phyloP scores from a whole-genome alignment of 2,329 filamentous ascomycete species.

The Diaporthe citri region DNA sequence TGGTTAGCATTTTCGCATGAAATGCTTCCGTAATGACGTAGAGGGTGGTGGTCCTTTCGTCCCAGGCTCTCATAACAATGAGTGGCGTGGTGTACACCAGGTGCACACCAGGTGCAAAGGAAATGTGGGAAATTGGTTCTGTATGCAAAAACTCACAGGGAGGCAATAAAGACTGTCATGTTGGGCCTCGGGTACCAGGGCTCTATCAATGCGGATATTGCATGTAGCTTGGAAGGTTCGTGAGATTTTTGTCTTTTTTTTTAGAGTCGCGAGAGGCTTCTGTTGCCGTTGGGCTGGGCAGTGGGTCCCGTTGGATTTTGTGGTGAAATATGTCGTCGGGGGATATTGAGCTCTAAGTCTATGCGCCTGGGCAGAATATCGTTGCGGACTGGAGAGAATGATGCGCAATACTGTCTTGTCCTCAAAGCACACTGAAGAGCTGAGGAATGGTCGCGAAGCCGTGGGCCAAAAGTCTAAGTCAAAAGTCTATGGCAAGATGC shows the following conservation, averaged over 20 bases:
- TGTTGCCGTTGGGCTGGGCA: slow-evolving; percentile 8
- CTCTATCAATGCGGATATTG: slow-evolving; percentile 6
- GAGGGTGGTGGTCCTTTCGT: slow-evolving; percentile 35
- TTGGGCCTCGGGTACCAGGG: slow-evolving; percentile 44
- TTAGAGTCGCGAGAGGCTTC: neutral
- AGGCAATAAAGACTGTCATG: slow-evolving; percentile 66
- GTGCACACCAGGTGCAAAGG: no score
- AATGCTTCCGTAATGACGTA: slow-evolving; percentile 32
- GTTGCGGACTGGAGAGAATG: neutral
- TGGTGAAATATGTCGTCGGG: neutral
- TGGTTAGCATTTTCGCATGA: slow-evolving; percentile 31
- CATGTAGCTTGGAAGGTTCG: neutral
- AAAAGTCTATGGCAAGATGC: slow-evolving; percentile 1
- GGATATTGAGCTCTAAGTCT: neutral
- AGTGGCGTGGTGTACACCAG: neutral
- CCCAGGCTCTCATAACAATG: neutral
- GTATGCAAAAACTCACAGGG: slow-evolving; percentile 55
- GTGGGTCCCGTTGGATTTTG: slow-evolving; percentile 8
- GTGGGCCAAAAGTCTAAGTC: neutral
- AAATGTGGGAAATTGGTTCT: neutral
- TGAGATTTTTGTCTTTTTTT: slow-evolving; percentile 8
- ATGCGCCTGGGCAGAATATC: slow-evolving; percentile 3
- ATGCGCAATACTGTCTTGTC: neutral
- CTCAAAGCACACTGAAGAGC: slow-evolving; percentile 12
- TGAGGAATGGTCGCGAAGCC: neutral